Base-by-base conservation (phyloP, 768 basidiomycete species). In the Tricholoma hemisulphureum region DNA sequence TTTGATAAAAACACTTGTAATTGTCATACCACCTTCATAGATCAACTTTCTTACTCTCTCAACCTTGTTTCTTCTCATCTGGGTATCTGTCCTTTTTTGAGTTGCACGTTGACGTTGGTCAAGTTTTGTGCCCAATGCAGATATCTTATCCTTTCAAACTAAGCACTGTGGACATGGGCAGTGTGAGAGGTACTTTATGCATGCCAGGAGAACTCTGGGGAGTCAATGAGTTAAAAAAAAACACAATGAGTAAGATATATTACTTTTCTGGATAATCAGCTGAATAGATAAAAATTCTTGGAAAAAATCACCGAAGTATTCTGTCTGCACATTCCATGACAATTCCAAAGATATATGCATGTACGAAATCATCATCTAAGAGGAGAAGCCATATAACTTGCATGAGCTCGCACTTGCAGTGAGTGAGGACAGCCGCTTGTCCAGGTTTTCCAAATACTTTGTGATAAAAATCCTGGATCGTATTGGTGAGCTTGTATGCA, bases 211-310 rank as follows among this genome's bases (percentile, higher is more conserved):
- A n/a, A 63, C 58, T 52, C 72, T 71, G 41, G 14, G 35, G 24
- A 0, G 14, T 18, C 31, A 39, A n/a, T 31, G 26, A 52, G 6
- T 23, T 3, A 18, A 21, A 24, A 37, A 18, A 20, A 58, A 16
- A 21, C 23, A 46, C 24, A 1, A 55, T 23, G 18, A 16, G 20
- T 24, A 14, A 16, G 35, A 52, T 46, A 31, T 16, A 39, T n/a
- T 43, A 57, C 67, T 74, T 53, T 76, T 74, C n/a, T 6, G 73
- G 71, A 61, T 77, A 75, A 53, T 73, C 73, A 0, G 73, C 75
- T 2, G 66, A 70, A 57, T 75, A 74, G 0, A 69, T 68, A 23
- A 77, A 72, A 2, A 75, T 56, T 1, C 71, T 54, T 4, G 68
- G 68, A 60, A 61, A 74, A 11, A 74, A 59, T 0, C 69, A 65